Evolutionary conservation across 2,329 filamentous ascomycete species (phyloP), one percentile per base, ranked within the genome.

Genomic region (Trichoderma harzianum): DNA sequence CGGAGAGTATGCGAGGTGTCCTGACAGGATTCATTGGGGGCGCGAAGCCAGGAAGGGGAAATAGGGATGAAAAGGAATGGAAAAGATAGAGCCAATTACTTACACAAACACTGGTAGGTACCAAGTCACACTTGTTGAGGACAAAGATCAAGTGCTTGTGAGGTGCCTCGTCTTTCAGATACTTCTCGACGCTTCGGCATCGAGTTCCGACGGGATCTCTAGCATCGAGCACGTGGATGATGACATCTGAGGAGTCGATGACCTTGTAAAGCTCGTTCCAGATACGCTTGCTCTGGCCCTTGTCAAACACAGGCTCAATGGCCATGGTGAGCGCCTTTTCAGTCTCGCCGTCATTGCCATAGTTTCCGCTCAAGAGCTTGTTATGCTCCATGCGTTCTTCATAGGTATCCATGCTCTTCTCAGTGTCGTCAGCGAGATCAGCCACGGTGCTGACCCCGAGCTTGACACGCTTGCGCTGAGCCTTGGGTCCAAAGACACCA

Each of bases 251-350:
- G 3, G 94, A 97, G 83, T 98, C 95, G 73, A 98, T 96, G 78
- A 96, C 94, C 83, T 97, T 97, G 86, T 96, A 91, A 8, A 98
- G 84, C 80, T 99, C 95, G 83, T 98, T 98, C 95, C 94, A 97
- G 76, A 97, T 97, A 75, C 96, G 89, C 83, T 97, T 97, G 78
- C 92, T 95, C 81, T 97, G 95, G 21, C 96, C 96, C 83, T 98
- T 98, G 76, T 89, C 92, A 83, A 98, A 98, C 72, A 98, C 93
- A 51, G 95, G 91, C 79, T 95, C 93, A 76, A 90, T 87, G n/a
- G 92, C 90, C 77, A 89, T 88, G 7, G 89, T 86, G 16, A 83
- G 60, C 1, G 76, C 58, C 1, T 76, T 76, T 47, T 84, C 82
- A 18, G 83, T 82, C 43, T 85, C 87, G 3, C 84, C 84, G 43